Evolutionary conservation across 345 rosid species (phyloP).

Genomic region (Eucalyptus coolabah): DNA sequence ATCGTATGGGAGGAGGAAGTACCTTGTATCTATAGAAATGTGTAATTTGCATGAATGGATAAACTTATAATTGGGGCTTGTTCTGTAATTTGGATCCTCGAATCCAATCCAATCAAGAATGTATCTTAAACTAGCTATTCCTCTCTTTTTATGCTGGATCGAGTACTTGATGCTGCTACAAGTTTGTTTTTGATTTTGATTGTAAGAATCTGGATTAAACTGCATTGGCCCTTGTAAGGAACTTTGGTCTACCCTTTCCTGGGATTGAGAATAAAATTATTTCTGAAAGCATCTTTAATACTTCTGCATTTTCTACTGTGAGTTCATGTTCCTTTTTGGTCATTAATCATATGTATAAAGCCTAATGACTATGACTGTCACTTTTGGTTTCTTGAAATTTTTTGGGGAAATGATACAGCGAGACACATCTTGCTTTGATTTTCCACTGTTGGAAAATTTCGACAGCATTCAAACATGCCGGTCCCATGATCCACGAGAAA

Average conservation of each 20-base stretch:
- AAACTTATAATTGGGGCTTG: not conserved
- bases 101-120: not conserved
- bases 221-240: not conserved
- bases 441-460: not conserved
- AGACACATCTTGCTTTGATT: not conserved
- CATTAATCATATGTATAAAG: not conserved
- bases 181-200: not conserved
- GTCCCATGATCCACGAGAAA: not conserved
- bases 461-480: not conserved
- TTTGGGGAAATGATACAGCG: not conserved
- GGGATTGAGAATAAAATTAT: not conserved
- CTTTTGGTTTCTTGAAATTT: not conserved
- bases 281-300: not conserved
- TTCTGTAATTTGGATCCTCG: not conserved
- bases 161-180: not conserved
- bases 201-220: not conserved
- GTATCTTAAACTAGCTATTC: not conserved
- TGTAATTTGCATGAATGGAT: not conserved
- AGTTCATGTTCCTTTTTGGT: not conserved
- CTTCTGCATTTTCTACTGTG: not conserved
- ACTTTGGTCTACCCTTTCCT: not conserved
- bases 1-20: not conserved
- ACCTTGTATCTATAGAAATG: not conserved
- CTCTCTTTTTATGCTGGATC: not conserved
- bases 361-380: not conserved